These are phyloP conservation scores for Cutaneotrichosporon spelunceum DNA, from an alignment of 1,284 basidiomycete species.

Conservation along the genomic window DNA sequence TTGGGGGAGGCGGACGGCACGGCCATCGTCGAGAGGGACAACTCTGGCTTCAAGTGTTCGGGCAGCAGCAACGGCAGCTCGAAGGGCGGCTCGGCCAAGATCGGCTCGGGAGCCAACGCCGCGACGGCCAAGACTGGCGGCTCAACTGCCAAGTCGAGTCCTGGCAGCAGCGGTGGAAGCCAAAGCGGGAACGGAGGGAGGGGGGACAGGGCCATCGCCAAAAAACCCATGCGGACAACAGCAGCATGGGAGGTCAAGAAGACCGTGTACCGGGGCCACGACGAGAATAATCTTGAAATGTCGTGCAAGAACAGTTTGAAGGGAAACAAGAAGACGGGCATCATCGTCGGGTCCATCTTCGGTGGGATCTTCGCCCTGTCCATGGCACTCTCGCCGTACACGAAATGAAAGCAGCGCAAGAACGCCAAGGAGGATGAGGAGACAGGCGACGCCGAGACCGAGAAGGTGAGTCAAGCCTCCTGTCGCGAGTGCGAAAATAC, in stretches of 20 bases:
- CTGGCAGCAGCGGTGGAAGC: background rate
- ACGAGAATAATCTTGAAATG: background rate
- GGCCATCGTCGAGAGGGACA: no score
- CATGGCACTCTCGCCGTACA: no score
- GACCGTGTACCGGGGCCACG: background rate
- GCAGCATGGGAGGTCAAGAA: background rate
- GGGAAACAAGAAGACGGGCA: background rate
- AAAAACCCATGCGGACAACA: background rate
- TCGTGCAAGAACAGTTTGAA: background rate
- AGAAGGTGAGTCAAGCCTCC: background rate
- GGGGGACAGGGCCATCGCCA: no score
- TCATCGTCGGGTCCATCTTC: background rate
- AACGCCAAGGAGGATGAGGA: background rate
- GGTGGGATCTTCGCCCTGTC: background rate
- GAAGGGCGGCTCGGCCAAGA: background rate
- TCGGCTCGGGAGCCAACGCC: background rate
- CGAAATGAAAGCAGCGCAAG: background rate
- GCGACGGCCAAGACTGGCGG: constrained; percentile 1
- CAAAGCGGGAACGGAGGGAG: no score
- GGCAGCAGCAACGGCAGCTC: no score
- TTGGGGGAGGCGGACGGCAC: no score
- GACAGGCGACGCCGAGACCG: background rate
- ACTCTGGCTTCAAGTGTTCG: no score
- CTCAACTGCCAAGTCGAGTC: background rate
- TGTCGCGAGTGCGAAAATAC: background rate